Percentiles rank a stretch among this genome's conserved stretches.
Conservation (phyloP, 2,329 filamentous ascomycete genomes). For the Penicillium sp. region DNA sequence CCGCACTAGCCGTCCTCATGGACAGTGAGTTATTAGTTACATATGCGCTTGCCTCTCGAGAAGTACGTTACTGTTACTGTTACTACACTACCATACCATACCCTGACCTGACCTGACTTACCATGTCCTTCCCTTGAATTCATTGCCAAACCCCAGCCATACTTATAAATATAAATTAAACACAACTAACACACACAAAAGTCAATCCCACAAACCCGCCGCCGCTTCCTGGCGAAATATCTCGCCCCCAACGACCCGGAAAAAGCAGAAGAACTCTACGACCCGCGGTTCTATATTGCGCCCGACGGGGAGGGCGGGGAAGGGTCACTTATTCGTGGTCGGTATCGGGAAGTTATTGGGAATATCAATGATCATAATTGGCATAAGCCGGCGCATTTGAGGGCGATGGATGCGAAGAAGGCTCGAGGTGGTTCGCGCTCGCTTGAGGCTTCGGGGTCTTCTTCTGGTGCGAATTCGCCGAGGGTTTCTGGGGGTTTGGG, state of each 20-base stretch:
- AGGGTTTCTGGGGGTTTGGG: slow-evolving; percentile 4
- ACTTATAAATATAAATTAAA: not conserved
- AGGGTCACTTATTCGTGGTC: slow-evolving; percentile 15
- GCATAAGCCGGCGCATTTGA: slow-evolving; percentile 16
- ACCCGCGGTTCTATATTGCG: slow-evolving; percentile 28
- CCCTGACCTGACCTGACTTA: too few relatives aligned
- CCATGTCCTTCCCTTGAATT: not conserved
- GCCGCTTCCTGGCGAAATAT: slow-evolving; percentile 37
- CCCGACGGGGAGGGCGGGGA: slow-evolving; percentile 13
- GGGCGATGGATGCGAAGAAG: slow-evolving; percentile 1
- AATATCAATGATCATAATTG: slow-evolving; percentile 15
- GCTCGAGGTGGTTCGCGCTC: slow-evolving; percentile 1
- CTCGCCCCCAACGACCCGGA: slow-evolving; percentile 30
- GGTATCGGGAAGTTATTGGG: slow-evolving; percentile 16
- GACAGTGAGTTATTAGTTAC: slow-evolving; percentile 42
- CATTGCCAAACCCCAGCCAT: not conserved
- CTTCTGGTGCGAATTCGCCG: not conserved
- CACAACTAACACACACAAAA: slow-evolving; percentile 22
- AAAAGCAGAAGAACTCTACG: slow-evolving; percentile 28
- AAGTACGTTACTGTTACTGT: slow-evolving; percentile 26
- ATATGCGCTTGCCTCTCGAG: slow-evolving; percentile 39
- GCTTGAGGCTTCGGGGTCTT: not conserved
- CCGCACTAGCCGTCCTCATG: slow-evolving; percentile 37
- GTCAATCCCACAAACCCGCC: slow-evolving; percentile 41
- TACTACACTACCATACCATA: not conserved